Percentiles rank a stretch among this genome's conserved stretches.
Conservation (phyloP, 2,329 filamentous ascomycete species). For the Talaromyces sp. region DNA sequence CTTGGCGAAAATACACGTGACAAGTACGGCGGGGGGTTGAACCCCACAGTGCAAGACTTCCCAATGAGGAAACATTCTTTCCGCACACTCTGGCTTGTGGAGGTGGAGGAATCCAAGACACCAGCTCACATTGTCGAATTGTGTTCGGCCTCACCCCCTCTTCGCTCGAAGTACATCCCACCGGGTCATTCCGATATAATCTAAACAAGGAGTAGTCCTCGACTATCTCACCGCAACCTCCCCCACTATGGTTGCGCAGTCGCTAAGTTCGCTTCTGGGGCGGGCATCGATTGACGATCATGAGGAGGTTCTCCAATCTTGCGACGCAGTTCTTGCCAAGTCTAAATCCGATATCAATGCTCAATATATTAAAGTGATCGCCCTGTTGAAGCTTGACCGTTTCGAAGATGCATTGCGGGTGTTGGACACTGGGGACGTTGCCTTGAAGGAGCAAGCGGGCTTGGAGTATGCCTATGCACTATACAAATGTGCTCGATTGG, state of each 20-base stretch:
- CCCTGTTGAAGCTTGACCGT: slow-evolving; percentile 65
- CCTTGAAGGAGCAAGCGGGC: slow-evolving; percentile 57
- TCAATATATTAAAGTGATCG: slow-evolving; percentile 62
- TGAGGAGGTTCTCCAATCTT: slow-evolving; percentile 62
- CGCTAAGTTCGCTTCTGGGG: slow-evolving; percentile 59
- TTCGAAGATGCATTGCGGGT: slow-evolving; percentile 62
- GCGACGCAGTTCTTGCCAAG: slow-evolving; percentile 59
- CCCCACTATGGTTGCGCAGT: slow-evolving; percentile 46
- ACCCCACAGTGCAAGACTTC: slow-evolving; percentile 15
- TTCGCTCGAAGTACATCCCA: background rate
- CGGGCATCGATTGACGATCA: slow-evolving; percentile 63
- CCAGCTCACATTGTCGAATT: slow-evolving; percentile 6
- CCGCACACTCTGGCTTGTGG: slow-evolving; percentile 27
- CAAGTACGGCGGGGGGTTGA: slow-evolving; percentile 20
- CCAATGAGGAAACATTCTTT: slow-evolving; percentile 26
- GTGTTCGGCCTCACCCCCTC: background rate
- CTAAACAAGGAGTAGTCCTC: background rate
- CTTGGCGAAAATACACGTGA: too few species aligned
- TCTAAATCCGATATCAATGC: slow-evolving; percentile 60
- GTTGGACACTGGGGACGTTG: slow-evolving; percentile 57
- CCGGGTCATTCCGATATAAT: background rate
- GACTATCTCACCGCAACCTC: background rate
- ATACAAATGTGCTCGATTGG: slow-evolving; percentile 62
- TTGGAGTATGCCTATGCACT: slow-evolving; percentile 66
- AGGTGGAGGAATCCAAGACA: slow-evolving; percentile 16